Conservation (phyloP, 192 early-diverging fungal genomes). For the Spizellomyces punctatus region DNA sequence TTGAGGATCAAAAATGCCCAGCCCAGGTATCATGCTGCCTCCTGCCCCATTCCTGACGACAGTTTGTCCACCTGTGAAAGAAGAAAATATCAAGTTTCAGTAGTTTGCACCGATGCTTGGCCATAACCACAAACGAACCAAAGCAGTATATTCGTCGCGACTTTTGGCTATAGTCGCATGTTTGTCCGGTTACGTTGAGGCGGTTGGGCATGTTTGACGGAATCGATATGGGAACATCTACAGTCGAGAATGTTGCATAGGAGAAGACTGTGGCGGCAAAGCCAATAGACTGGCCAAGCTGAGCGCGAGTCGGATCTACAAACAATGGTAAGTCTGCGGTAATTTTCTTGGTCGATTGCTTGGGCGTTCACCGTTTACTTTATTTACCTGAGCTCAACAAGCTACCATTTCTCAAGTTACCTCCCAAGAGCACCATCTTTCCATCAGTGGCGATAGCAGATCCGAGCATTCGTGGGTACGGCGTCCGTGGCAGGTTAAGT, state of each 20-base stretch:
- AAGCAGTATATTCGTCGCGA: slow-evolving; percentile 14
- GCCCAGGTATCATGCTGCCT: too few species aligned
- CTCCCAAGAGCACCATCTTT: slow-evolving; percentile 6
- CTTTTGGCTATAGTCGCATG: slow-evolving; percentile 1
- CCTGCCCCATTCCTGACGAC: not conserved
- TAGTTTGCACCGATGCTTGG: not conserved
- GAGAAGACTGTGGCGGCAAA: not conserved
- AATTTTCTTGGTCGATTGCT: not conserved
- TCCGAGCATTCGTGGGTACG: slow-evolving; percentile 3
- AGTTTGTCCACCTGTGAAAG: not conserved
- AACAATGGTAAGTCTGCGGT: not conserved
- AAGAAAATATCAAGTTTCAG: not conserved
- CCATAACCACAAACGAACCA: slow-evolving; percentile 7
- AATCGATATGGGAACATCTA: not conserved
- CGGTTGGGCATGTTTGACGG: not conserved
- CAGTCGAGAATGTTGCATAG: slow-evolving; percentile 2
- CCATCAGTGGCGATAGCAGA: not conserved
- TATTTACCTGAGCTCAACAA: not conserved
- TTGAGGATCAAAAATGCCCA: not conserved
- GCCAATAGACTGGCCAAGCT: not conserved
- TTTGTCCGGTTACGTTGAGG: slow-evolving; percentile 9
- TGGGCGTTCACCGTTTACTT: not conserved
- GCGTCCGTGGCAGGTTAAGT: slow-evolving; percentile 13
- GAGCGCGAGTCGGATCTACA: not conserved
- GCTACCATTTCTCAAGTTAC: slow-evolving; percentile 6